Percentiles rank a stretch among this genome's conserved stretches.
Conservation (phyloP, 2,329 filamentous ascomycete species). For the Pseudocercospora macadamiae region DNA sequence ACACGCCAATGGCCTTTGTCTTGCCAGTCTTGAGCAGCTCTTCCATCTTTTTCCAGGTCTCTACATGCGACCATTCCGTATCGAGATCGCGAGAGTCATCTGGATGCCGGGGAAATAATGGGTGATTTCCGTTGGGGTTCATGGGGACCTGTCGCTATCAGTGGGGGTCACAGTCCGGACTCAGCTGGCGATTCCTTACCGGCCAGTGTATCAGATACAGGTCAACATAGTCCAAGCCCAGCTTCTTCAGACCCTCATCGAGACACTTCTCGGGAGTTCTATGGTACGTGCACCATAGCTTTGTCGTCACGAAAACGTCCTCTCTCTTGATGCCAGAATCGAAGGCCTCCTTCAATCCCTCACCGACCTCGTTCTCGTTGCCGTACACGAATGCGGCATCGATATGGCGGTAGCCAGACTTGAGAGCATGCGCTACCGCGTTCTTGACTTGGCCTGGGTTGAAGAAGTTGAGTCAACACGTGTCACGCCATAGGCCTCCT, state of each 20-base stretch:
- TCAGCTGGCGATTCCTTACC: conserved; percentile 19
- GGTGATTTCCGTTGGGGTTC: conserved; percentile 74
- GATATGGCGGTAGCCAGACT: conserved; percentile 58
- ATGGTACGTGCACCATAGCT: conserved; percentile 83
- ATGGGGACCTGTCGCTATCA: conserved; percentile 70
- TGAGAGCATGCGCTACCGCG: conserved; percentile 52
- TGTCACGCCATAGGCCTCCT: not conserved
- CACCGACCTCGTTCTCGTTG: conserved; percentile 82
- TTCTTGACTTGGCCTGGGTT: conserved; percentile 51
- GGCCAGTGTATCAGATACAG: conserved; percentile 85
- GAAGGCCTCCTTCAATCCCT: conserved; percentile 74
- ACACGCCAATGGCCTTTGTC: conserved; percentile 54
- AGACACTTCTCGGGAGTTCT: conserved; percentile 69
- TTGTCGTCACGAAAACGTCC: conserved; percentile 82
- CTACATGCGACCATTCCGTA: conserved; percentile 68
- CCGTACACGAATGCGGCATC: conserved; percentile 75
- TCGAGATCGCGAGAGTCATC: conserved; percentile 77
- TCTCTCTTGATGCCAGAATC: conserved; percentile 68
- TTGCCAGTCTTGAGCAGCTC: conserved; percentile 56
- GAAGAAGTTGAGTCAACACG: conserved; percentile 2
- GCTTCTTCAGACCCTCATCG: conserved; percentile 70
- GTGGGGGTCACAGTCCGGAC: conserved; percentile 7
- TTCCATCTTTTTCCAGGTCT: conserved; percentile 80
- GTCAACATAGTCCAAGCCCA: conserved; percentile 81
- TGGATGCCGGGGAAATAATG: conserved; percentile 72